Evolutionary conservation across 164 flowering plant species (phyloP).

Genomic region (Umbellularia californica): DNA sequence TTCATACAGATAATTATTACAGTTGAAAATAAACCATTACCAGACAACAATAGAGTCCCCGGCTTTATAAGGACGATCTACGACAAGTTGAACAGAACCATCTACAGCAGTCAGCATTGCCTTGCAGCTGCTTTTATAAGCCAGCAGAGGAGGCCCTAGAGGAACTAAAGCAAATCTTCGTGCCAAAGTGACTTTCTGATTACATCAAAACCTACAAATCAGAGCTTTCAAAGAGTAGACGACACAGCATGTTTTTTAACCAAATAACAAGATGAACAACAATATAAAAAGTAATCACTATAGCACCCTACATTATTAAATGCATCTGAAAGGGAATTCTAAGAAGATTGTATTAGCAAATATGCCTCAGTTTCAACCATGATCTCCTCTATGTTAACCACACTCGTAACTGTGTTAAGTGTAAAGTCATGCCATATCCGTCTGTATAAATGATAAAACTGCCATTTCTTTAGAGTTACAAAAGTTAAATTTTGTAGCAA

Average conservation of each 20-base stretch:
- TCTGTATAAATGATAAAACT: too few relatives aligned
- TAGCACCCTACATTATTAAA: neutral
- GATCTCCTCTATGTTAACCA: neutral
- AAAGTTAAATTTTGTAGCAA: too few relatives aligned
- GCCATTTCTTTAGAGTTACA: too few relatives aligned
- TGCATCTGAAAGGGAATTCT: neutral
- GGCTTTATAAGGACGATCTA: conserved; percentile 83
- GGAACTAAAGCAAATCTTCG: conserved; percentile 98
- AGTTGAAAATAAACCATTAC: conserved; percentile 30
- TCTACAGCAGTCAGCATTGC: conserved; percentile 89
- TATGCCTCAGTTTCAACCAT: neutral
- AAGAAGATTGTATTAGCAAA: neutral
- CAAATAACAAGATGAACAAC: neutral
- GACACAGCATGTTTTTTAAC: too few relatives aligned
- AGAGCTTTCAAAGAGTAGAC: neutral
- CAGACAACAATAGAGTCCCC: conserved; percentile 91
- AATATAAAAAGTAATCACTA: neutral
- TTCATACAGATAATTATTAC: neutral
- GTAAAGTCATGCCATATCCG: neutral
- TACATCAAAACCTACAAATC: conserved; percentile 14
- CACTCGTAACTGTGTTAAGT: neutral
- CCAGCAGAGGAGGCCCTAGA: conserved; percentile 90
- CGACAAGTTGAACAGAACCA: conserved; percentile 80
- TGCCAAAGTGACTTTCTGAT: conserved; percentile 89
- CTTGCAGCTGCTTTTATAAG: conserved; percentile 89